A percentile compares a stretch with the other conserved stretches of the same genome.
These are phyloP conservation scores for Pseudomassariella vexata DNA, from an alignment of 2,329 filamentous ascomycete genomes.

Conservation along the genomic window DNA sequence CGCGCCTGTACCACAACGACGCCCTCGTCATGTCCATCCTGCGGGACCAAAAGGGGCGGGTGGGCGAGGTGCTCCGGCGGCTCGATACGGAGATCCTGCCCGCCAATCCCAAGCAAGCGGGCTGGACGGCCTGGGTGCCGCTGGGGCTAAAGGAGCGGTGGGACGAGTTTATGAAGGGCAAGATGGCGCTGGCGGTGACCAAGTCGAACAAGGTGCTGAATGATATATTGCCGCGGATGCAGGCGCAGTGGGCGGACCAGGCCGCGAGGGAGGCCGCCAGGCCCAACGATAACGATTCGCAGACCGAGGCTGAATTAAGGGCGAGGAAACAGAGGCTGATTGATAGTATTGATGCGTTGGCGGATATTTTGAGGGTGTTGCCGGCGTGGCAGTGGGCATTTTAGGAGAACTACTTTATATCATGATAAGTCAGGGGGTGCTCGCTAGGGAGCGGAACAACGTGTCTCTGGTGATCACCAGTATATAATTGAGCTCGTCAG, in stretches of 20 bases:
- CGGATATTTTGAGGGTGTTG: conserved; percentile 1
- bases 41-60: conserved; percentile 3
- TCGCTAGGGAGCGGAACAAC: conserved; percentile 1
- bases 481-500: conserved; percentile 2
- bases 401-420: conserved; percentile 3
- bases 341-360: conserved; percentile 8
- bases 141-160: conserved; percentile 6
- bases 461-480: conserved; percentile 1
- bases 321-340: conserved; percentile 4
- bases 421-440: neutral
- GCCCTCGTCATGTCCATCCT: conserved; percentile 3
- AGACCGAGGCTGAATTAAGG: neutral
- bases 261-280: conserved; percentile 4
- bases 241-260: conserved; percentile 6
- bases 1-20: conserved; percentile 6
- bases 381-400: conserved; percentile 8
- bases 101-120: conserved; percentile 4
- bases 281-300: conserved; percentile 2
- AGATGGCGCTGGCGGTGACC: conserved; percentile 5
- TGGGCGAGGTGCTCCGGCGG: conserved; percentile 4
- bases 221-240: conserved; percentile 6
- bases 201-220: conserved; percentile 7
- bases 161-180: conserved; percentile 7
- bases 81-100: conserved; percentile 5
- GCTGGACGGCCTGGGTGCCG: conserved; percentile 5